Evolutionary conservation across 257 asterid genomes (phyloP), one percentile per base, ranked within the genome.

Genomic region (Solanum megistacrolobum): DNA sequence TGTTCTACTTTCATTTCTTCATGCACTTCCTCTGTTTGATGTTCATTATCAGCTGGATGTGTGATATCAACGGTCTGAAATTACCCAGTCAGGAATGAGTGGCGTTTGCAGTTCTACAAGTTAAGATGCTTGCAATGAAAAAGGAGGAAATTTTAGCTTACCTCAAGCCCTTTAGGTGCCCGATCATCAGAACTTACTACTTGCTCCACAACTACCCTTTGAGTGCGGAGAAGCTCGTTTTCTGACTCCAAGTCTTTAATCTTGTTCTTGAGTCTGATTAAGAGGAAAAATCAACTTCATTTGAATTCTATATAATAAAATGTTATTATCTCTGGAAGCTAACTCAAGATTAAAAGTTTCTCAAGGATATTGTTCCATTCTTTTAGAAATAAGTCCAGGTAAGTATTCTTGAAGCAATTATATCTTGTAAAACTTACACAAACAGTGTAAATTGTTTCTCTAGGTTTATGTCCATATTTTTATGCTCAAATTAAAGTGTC

Each of bases 241-340:
- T 96, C 99, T 39, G 95, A 90, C 91, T 96, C 98, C 93, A 95
- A 90, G 72, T 92, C 96, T 83, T 83, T 91, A 86, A 96, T 93
- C 92, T 91, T 93, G 89, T 86, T 93, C 90, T 89, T 94, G 89
- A 96, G 92, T 83, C 99, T 96, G 94, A 62, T 29, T 88, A 32
- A 35, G 75, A 85, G 58, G 43, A 20, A 29, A 82, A 82, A 46
- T 4, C 69, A 91, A 35, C 88, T 52, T 88, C 32, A 74, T 89
- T 84, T 32, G 88, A 48, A 27, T 29, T 81, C 58, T 31, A 48
- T 31, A 18, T 29, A 31, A 29, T 48, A 81, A 81, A 81, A 48
- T 6, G 27, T 48, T 48, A 31, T 82, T 82, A 82, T 46, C 69
- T 48, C 43, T 31, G 86, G 25, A 38, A 82, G 69, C 43, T 81